Evolutionary conservation across 371 early-diverging fungal genomes (phyloP).

Genomic region (Saksenaea oblongispora): DNA sequence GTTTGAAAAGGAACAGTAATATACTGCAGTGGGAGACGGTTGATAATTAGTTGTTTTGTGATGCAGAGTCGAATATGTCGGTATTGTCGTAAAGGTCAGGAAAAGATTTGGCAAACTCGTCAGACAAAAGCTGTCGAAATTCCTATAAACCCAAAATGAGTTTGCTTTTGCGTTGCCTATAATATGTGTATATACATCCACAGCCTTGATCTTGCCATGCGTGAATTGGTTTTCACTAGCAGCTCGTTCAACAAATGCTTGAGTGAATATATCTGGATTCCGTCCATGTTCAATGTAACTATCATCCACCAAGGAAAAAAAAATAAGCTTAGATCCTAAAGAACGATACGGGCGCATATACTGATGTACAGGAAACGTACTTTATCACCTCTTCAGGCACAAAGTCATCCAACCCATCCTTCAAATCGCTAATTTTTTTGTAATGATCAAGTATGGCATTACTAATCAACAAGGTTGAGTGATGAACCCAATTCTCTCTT

Average conservation of each 20-base stretch:
- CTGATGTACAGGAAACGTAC: constrained; percentile 21
- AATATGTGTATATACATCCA: constrained; percentile 40
- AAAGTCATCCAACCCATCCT: constrained; percentile 57
- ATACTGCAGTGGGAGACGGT: not conserved
- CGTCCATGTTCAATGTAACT: constrained; percentile 69
- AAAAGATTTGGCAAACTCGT: constrained; percentile 48
- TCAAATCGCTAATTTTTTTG: constrained; percentile 59
- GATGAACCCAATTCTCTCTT: not conserved
- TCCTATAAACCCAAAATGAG: constrained; percentile 22
- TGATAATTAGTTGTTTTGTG: not conserved
- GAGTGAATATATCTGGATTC: constrained; percentile 77
- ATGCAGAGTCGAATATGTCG: constrained; percentile 12
- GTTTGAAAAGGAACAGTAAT: too few species aligned
- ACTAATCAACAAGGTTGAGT: constrained; percentile 24
- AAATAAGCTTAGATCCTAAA: not conserved
- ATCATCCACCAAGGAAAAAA: constrained; percentile 8
- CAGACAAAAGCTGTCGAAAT: constrained; percentile 35
- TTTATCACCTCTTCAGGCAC: constrained; percentile 74
- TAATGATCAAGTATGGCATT: constrained; percentile 65
- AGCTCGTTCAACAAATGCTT: constrained; percentile 69
- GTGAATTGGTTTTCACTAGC: constrained; percentile 83
- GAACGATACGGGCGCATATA: not conserved
- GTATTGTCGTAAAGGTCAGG: constrained; percentile 47
- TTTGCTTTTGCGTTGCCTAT: not conserved
- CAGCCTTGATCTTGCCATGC: constrained; percentile 72